These are phyloP conservation scores for Musa balbisiana DNA, from an alignment of 202 grass and related monocot genomes.

Conservation along the genomic window DNA sequence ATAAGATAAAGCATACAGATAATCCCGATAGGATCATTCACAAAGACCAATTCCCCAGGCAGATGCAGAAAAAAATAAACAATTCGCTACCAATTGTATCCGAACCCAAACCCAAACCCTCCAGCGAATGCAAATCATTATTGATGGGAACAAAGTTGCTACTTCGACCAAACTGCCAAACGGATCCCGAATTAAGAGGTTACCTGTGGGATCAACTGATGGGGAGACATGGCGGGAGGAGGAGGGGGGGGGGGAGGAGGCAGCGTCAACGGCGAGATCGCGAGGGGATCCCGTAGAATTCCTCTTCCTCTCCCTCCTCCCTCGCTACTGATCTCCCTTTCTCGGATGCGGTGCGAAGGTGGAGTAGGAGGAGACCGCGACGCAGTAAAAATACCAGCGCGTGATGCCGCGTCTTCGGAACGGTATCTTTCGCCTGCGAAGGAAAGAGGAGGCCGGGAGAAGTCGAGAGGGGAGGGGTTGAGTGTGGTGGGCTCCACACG, in stretches of 20 bases:
- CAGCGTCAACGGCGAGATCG: too few relatives aligned
- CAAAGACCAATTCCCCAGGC: too few relatives aligned
- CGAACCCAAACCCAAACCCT: neutral
- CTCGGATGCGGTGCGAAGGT: neutral
- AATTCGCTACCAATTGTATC: neutral
- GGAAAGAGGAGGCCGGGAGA: too few relatives aligned
- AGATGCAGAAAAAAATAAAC: neutral
- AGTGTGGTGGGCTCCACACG: too few relatives aligned
- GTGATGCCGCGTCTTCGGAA: too few relatives aligned
- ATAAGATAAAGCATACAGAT: too few relatives aligned
- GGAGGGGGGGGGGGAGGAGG: neutral
- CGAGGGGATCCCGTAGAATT: neutral
- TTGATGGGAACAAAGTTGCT: neutral
- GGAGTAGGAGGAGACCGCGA: neutral
- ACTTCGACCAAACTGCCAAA: neutral
- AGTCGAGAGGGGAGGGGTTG: too few relatives aligned
- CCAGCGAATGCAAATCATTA: neutral
- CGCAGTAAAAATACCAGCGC: too few relatives aligned
- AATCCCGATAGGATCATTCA: too few relatives aligned
- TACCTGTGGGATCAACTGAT: neutral
- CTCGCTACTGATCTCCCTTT: neutral
- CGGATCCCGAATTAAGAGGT: neutral
- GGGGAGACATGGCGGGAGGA: neutral
- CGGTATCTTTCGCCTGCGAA: too few relatives aligned
- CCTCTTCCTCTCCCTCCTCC: conserved; percentile 6